Evolutionary conservation across 139 green algal species (phyloP).

Genomic region (Pseudopediastrum boryanum): DNA sequence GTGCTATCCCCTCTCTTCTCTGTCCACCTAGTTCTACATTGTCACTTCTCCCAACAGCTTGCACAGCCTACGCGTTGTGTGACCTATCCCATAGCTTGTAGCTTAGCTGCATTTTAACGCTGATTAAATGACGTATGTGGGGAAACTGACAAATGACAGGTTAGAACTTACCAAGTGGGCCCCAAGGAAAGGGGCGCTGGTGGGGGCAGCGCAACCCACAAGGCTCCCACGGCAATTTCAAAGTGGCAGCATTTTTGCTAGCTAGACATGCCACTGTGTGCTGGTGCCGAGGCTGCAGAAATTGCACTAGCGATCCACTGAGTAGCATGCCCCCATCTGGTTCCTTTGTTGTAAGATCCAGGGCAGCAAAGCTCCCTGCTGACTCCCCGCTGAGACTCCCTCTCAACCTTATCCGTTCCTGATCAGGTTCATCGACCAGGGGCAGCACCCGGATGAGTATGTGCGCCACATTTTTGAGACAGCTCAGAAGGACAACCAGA

Average conservation of each 20-base stretch:
- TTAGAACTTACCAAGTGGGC: too few relatives aligned
- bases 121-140: too few relatives aligned
- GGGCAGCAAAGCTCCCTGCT: not conserved
- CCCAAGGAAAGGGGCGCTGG: too few relatives aligned
- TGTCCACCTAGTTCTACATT: too few relatives aligned
- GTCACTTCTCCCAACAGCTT: too few relatives aligned
- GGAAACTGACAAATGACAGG: too few relatives aligned
- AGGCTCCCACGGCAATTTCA: too few relatives aligned
- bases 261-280: not conserved
- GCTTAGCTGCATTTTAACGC: too few relatives aligned
- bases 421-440: slow-evolving; percentile 45
- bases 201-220: too few relatives aligned
- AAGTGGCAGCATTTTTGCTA: not conserved
- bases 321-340: not conserved
- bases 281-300: not conserved
- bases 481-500: slow-evolving; percentile 39
- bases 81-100: too few relatives aligned
- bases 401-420: not conserved
- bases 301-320: not conserved
- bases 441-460: slow-evolving; percentile 46
- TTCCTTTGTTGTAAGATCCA: not conserved
- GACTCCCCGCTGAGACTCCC: not conserved
- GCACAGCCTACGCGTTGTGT: too few relatives aligned
- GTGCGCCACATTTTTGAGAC: slow-evolving; percentile 15
- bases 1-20: too few relatives aligned